Evolutionary conservation across 139 green algal genomes (phyloP).

Genomic region (Chlorella sp.): DNA sequence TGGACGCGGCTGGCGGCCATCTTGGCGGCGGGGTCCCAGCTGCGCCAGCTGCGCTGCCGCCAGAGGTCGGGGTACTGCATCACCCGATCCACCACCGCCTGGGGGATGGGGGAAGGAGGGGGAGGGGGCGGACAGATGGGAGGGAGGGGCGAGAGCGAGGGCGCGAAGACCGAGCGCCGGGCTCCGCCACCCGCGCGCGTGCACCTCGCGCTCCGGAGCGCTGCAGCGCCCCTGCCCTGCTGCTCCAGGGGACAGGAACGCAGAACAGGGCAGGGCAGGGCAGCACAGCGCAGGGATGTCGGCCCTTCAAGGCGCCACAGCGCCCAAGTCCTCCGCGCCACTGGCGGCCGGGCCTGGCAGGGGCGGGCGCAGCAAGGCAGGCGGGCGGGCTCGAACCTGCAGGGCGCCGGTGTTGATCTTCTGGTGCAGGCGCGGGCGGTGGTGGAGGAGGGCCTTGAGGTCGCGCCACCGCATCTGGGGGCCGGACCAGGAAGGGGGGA

Average conservation of each 20-base stretch:
- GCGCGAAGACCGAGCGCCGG: too few relatives aligned
- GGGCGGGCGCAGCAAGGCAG: not conserved
- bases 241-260: not conserved
- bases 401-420: slow-evolving; percentile 19
- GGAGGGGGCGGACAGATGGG: too few relatives aligned
- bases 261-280: not conserved
- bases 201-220: not conserved
- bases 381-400: not conserved
- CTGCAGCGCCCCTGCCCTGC: not conserved
- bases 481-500: not conserved
- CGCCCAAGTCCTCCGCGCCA: not conserved
- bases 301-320: too few relatives aligned
- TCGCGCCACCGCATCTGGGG: slow-evolving; percentile 13
- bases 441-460: slow-evolving; percentile 19
- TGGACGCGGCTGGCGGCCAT: too few relatives aligned
- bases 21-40: too few relatives aligned
- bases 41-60: too few relatives aligned
- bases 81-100: too few relatives aligned
- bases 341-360: not conserved
- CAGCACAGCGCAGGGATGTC: too few relatives aligned
- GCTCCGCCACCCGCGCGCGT: too few relatives aligned
- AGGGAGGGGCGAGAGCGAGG: too few relatives aligned
- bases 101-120: too few relatives aligned
- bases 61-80: too few relatives aligned
- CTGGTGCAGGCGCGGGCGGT: not conserved